Evolutionary conservation across 139 green algal species (phyloP), one percentile per base, ranked within the genome.

Genomic region (Chlorella sp.): DNA sequence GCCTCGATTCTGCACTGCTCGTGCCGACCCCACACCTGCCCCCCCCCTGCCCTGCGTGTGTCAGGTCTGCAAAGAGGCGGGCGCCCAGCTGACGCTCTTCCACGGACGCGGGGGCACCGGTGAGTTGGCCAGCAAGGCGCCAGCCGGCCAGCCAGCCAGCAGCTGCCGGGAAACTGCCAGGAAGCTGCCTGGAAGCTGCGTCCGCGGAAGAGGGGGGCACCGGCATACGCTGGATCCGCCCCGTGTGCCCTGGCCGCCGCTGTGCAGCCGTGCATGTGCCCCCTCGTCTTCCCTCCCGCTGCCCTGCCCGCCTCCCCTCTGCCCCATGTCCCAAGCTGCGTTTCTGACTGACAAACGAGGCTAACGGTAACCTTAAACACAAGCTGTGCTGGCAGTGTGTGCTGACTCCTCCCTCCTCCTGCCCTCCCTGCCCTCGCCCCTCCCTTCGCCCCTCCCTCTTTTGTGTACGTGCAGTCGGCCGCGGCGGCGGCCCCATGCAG

Each of bases 401-500:
- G 68, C 68, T 76, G 68, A 30, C 68, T 14, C 26, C 77, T 36
- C 11, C 32, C 48, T 36, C 48, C 14, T 3, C 24, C 79, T 34
- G 42, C 79, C 18, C 26, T 12, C 79, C 42, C 42, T 69, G 79
- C 21, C 77, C 40, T 61, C 11, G 15, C 78, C 64, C 21, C 64
- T 71, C 64, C 11, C 69, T 77, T 66, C 22, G 36, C 26, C 48
- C 42, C 9, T 37, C 11, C 78, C 78, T 15, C 34, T 24, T 32
- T 9, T 22, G 5, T 75, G 57, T 14, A 1, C 32, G 1, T 36
- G 81, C 81, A 86, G 96, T 99, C 18, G 98, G 98, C 28, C 95
- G 98, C 68, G 98, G 98, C 57, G 98, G 98, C 48, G 98, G 98
- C 32, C 98, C 98, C 81, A 97, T 97, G 76, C 95, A 98, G 92